These are phyloP conservation scores for Inga leiocalycina DNA, from an alignment of 306 rosid species.

Conservation along the genomic window DNA sequence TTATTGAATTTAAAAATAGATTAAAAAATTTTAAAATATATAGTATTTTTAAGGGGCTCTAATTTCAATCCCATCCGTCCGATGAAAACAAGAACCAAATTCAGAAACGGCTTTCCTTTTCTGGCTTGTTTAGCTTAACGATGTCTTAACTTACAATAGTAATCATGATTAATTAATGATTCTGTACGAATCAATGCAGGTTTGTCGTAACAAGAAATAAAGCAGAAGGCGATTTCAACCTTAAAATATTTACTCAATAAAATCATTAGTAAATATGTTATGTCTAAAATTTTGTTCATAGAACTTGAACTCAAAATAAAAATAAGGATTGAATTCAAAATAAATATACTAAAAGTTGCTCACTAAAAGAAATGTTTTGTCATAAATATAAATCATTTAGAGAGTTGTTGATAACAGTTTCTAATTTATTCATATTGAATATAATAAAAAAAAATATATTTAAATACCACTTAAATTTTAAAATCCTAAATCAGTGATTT, in stretches of 20 bases:
- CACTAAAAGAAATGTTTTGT: too few relatives aligned
- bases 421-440: too few relatives aligned
- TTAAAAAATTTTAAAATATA: not conserved
- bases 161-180: not conserved
- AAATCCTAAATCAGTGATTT: too few relatives aligned
- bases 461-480: too few relatives aligned
- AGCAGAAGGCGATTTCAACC: not conserved
- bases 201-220: not conserved
- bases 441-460: too few relatives aligned
- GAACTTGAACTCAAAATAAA: not conserved
- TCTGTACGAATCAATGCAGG: not conserved
- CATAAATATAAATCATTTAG: too few relatives aligned
- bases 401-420: too few relatives aligned
- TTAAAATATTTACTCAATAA: too few relatives aligned
- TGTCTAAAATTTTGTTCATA: not conserved
- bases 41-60: not conserved
- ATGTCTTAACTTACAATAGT: not conserved
- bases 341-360: too few relatives aligned
- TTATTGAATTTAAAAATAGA: not conserved
- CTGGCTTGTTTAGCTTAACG: not conserved
- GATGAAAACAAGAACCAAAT: conserved; percentile 22
- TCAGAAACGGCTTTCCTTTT: not conserved
- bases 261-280: not conserved
- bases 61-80: conserved; percentile 10
- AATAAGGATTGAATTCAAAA: too few relatives aligned